These are phyloP conservation scores for Stylosanthes scabra DNA, from an alignment of 331 rosid genomes.

Conservation along the genomic window DNA sequence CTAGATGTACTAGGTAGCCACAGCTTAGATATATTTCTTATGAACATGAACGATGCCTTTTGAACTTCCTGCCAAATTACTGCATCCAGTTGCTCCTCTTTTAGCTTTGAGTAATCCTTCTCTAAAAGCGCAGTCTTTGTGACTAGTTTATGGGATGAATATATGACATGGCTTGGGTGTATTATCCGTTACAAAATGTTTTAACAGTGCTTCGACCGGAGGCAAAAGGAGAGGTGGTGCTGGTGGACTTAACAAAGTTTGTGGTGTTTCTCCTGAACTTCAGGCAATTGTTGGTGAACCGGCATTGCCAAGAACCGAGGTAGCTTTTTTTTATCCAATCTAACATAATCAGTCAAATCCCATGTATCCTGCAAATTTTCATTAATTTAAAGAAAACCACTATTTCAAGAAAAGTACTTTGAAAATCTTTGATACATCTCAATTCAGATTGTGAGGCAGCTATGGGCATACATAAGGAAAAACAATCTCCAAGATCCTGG, in stretches of 20 bases:
- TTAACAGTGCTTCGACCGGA: slow-evolving; percentile 56
- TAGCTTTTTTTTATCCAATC: slow-evolving; percentile 19
- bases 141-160: slow-evolving; percentile 18
- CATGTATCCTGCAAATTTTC: not conserved
- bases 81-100: slow-evolving; percentile 15
- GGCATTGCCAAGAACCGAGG: slow-evolving; percentile 87
- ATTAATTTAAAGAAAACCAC: not conserved
- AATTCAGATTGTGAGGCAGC: slow-evolving; percentile 85
- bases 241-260: slow-evolving; percentile 80
- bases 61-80: not conserved
- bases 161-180: slow-evolving; percentile 23
- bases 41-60: not conserved
- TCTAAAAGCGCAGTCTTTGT: not conserved
- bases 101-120: not conserved
- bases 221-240: slow-evolving; percentile 78
- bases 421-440: slow-evolving; percentile 7
- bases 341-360: not conserved
- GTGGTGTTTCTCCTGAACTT: slow-evolving; percentile 82
- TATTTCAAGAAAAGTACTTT: not conserved
- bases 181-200: slow-evolving; percentile 18
- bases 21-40: not conserved
- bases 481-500: slow-evolving; percentile 88
- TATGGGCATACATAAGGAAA: slow-evolving; percentile 92
- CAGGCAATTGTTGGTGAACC: slow-evolving; percentile 78
- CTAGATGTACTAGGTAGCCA: not conserved